These are phyloP conservation scores for Corinectria fuckeliana DNA, from an alignment of 2,329 filamentous ascomycete genomes.

Conservation along the genomic window DNA sequence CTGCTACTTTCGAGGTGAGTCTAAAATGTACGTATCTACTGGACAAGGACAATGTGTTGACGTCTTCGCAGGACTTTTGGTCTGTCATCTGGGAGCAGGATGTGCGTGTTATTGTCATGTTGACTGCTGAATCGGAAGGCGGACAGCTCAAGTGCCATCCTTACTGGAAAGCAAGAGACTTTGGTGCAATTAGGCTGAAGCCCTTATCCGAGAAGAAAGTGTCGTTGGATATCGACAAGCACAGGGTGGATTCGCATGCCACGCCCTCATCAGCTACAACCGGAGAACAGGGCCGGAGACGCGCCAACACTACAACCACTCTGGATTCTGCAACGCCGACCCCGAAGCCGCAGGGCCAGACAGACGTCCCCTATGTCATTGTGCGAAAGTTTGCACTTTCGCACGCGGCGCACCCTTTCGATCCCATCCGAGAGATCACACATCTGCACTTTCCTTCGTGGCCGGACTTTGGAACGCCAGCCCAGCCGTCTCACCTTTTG, in stretches of 20 bases:
- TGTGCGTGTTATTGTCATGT: conserved; percentile 91
- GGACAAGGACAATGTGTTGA: conserved; percentile 34
- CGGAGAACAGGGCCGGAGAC: conserved; percentile 53
- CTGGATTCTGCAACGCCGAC: conserved; percentile 45
- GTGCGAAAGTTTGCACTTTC: conserved; percentile 87
- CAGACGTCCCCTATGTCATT: conserved; percentile 76
- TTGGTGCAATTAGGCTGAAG: conserved; percentile 78
- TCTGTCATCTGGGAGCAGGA: conserved; percentile 97
- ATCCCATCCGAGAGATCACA: conserved; percentile 88
- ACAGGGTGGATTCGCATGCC: conserved; percentile 49
- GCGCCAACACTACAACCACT: conserved; percentile 61
- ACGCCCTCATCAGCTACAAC: conserved; percentile 30
- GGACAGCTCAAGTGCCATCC: conserved; percentile 94
- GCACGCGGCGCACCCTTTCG: conserved; percentile 79
- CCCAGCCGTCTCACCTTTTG: conserved; percentile 85
- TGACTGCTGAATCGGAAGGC: conserved; percentile 92
- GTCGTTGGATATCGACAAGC: conserved; percentile 72
- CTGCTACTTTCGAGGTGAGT: conserved; percentile 85
- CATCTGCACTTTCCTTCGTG: conserved; percentile 95
- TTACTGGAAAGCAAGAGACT: conserved; percentile 85
- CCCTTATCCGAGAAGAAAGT: conserved; percentile 82
- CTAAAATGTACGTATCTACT: neutral
- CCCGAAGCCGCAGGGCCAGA: conserved; percentile 37
- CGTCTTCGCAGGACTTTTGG: conserved; percentile 82
- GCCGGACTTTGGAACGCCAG: conserved; percentile 95